Percentiles rank a stretch among this genome's conserved stretches.
Evolutionary conservation across 1,284 basidiomycete species (phyloP).

Genomic region (Vanrija pseudolonga): DNA sequence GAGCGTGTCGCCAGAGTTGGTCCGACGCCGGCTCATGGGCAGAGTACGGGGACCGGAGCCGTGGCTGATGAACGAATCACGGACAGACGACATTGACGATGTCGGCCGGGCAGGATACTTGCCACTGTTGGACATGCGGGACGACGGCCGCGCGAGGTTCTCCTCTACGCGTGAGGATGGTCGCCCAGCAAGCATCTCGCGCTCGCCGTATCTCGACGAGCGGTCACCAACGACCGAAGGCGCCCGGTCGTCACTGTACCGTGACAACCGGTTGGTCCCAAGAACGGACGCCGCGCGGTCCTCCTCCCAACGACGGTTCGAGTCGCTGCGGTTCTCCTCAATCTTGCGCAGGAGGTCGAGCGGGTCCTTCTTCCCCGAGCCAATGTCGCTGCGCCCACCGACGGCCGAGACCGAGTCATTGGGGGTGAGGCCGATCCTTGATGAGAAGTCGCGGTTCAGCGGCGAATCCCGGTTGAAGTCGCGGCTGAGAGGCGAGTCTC

Average conservation of each 20-base stretch:
- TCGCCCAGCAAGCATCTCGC: slow-evolving; percentile 7
- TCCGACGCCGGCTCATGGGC: background rate
- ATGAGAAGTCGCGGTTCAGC: slow-evolving; percentile 7
- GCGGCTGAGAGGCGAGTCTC: background rate
- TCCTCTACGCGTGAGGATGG: slow-evolving; percentile 12
- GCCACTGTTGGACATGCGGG: background rate
- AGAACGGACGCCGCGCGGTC: slow-evolving; percentile 25
- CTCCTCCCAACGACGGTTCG: slow-evolving; percentile 36
- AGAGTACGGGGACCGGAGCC: background rate
- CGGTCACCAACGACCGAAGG: slow-evolving; percentile 19
- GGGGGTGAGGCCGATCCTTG: slow-evolving; percentile 25
- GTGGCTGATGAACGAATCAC: slow-evolving; percentile 22
- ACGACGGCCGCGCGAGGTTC: background rate
- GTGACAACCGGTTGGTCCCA: slow-evolving; percentile 10
- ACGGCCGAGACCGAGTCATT: slow-evolving; percentile 40
- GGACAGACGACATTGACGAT: slow-evolving; percentile 34
- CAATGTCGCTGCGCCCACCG: slow-evolving; percentile 16
- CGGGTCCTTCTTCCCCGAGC: slow-evolving; percentile 30
- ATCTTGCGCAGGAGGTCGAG: slow-evolving; percentile 36
- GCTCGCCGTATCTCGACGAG: slow-evolving; percentile 9
- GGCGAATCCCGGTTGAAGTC: background rate
- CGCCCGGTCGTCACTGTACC: slow-evolving; percentile 14
- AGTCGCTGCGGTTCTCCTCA: slow-evolving; percentile 30
- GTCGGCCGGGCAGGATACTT: slow-evolving; percentile 17
- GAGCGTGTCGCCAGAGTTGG: background rate